Percentiles rank a stretch among this genome's conserved stretches.
phyloP scores from a whole-genome alignment of 208 protist genomes.

The Crithidia mellificae region DNA sequence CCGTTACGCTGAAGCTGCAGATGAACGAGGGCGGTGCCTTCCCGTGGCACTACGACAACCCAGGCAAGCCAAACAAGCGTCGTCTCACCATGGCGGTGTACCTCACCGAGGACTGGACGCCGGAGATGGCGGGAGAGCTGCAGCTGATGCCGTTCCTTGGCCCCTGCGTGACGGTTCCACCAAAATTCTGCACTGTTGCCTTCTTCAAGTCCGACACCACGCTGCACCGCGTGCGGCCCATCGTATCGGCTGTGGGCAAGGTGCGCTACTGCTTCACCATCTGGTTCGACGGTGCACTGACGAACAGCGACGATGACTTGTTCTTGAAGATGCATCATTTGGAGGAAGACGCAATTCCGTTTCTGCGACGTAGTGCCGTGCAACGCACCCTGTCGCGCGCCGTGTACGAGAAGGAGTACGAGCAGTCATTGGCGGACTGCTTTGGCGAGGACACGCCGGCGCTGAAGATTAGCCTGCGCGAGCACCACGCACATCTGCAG shows the following conservation, averaged over 20 bases:
- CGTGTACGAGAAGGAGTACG: constrained; percentile 49
- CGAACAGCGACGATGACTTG: constrained; percentile 50
- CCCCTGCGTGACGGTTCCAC: constrained; percentile 32
- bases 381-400: constrained; percentile 47
- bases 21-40: constrained; percentile 59
- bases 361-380: constrained; percentile 42
- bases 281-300: constrained; percentile 49
- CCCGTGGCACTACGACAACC: constrained; percentile 71
- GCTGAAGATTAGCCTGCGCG: constrained; percentile 29
- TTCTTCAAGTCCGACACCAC: constrained; percentile 49
- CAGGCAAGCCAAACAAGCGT: constrained; percentile 46
- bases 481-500: constrained; percentile 44
- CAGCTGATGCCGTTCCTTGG: constrained; percentile 49
- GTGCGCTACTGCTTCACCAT: constrained; percentile 58
- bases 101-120: constrained; percentile 43
- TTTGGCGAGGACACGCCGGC: constrained; percentile 37
- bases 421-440: constrained; percentile 38
- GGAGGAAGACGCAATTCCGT: constrained; percentile 24
- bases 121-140: constrained; percentile 42
- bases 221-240: constrained; percentile 44
- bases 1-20: constrained; percentile 58
- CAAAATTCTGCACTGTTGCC: constrained; percentile 41
- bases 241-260: constrained; percentile 3
- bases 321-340: constrained; percentile 43
- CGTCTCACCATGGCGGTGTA: constrained; percentile 64